Evolutionary conservation across 163 green algal species (phyloP), one percentile per base, ranked within the genome.

Genomic region (Scenedesmus sp.): DNA sequence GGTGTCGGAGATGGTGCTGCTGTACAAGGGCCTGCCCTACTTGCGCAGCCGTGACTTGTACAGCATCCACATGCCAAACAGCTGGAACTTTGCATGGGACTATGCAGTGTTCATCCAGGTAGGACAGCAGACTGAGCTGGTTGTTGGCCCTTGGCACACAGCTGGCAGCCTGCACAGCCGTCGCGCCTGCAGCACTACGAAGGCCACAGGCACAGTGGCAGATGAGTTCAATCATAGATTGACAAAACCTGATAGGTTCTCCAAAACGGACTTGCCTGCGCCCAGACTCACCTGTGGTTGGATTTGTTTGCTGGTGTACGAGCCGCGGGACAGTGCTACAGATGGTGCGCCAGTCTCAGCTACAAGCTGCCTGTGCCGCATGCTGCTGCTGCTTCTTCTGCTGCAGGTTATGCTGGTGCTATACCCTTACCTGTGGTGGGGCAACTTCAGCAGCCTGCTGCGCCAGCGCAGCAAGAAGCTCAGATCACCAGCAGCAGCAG

Each of bases 61-160:
- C 78, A 96, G 83, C 73, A 46, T 98, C 37, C 43, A 81, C n/a
- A 95, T 99, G 95, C 98, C 98, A 76, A 99, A 99, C 92, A 4
- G 70, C 0, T 85, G 91, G 37, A 99, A 99, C 92, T 97, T 97
- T 86, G 94, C 87, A 1, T 98, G 99, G 86, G 94, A 97, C 89
- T 99, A 98, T 91, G 76, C 90, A 20, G 80, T 88, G 1, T 98
- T 94, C 49, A 93, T 95, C 7, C 76, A 93, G 46, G 51, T 61
- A 15, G 24, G 51, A 61, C 51, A 61, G 10, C 6, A 6, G 46
- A 53, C 46, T 53, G 46, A 53, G 51, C 7, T 61, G 56, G 56
- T n/a, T n/a, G 20, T 3, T n/a, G 20, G 3, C 22, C 20, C 22
- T 61, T 13, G 51, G 51, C 9, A 61, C 51, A 22, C 13, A 70